Conservation (phyloP, 176 grass and related monocot species). For the Musa itinerans region DNA sequence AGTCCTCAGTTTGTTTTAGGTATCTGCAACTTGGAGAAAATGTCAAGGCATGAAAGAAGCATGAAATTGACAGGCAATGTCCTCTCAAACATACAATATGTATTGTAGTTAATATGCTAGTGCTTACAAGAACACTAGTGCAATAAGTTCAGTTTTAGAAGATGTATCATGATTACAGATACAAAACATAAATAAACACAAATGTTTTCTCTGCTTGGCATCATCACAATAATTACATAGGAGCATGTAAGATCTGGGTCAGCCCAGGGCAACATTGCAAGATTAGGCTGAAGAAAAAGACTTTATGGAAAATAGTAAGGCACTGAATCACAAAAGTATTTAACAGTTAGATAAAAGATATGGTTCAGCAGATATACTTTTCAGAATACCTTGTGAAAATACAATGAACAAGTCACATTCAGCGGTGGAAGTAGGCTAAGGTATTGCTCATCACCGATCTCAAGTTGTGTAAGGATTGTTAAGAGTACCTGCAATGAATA, state of each 20-base stretch:
- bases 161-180: not conserved
- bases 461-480: slow-evolving; percentile 81
- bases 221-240: not conserved
- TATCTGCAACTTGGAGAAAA: too few species aligned
- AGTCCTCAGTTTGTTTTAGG: too few species aligned
- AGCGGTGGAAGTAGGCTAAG: slow-evolving; percentile 71
- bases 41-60: too few species aligned
- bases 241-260: not conserved
- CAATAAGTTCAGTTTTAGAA: not conserved
- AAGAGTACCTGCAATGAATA: slow-evolving; percentile 52
- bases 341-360: not conserved
- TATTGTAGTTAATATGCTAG: too few species aligned
- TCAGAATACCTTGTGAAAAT: slow-evolving; percentile 77
- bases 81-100: too few species aligned
- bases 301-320: not conserved
- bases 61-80: too few species aligned
- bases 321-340: not conserved
- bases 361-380: not conserved
- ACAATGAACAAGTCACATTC: slow-evolving; percentile 72
- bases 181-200: not conserved
- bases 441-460: slow-evolving; percentile 89
- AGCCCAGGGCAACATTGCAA: not conserved
- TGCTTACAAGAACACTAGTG: not conserved
- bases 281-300: not conserved
- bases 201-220: not conserved